phyloP scores from a whole-genome alignment of 1,284 basidiomycete genomes.

The Papiliotrema fonsecae region DNA sequence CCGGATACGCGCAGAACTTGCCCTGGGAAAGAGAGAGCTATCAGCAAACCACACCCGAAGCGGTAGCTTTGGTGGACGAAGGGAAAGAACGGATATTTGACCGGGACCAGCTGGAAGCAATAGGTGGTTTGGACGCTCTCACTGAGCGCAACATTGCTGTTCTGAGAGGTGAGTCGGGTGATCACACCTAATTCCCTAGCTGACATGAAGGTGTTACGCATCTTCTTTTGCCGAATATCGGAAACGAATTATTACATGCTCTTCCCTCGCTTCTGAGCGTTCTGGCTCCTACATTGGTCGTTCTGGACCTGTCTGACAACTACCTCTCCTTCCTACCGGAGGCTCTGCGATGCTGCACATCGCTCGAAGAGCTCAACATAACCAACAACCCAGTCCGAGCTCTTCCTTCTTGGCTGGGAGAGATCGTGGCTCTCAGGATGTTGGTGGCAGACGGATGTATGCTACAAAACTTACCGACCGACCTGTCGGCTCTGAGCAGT shows the following conservation, averaged over 20 bases:
- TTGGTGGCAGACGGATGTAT: conserved; percentile 85
- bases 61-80: conserved; percentile 40
- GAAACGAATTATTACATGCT: conserved; percentile 64
- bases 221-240: conserved; percentile 71
- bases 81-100: conserved; percentile 41
- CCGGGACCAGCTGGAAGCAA: conserved; percentile 29
- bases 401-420: conserved; percentile 74
- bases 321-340: conserved; percentile 75
- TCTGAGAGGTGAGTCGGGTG: conserved; percentile 25
- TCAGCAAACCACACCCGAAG: conserved; percentile 23
- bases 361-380: conserved; percentile 89
- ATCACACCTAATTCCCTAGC: background rate
- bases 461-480: conserved; percentile 65
- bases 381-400: conserved; percentile 81
- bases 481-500: conserved; percentile 62
- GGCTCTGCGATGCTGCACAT: conserved; percentile 66
- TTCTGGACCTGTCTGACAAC: conserved; percentile 84
- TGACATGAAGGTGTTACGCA: conserved; percentile 71
- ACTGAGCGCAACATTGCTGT: conserved; percentile 23
- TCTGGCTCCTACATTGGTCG: conserved; percentile 70
- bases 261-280: conserved; percentile 64
- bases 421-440: conserved; percentile 72
- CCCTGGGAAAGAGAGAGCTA: conserved; percentile 22
- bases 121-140: conserved; percentile 37
- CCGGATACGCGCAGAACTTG: conserved; percentile 11